Conservation (phyloP, 495 filamentous ascomycete genomes). For the Xylaria curta region DNA sequence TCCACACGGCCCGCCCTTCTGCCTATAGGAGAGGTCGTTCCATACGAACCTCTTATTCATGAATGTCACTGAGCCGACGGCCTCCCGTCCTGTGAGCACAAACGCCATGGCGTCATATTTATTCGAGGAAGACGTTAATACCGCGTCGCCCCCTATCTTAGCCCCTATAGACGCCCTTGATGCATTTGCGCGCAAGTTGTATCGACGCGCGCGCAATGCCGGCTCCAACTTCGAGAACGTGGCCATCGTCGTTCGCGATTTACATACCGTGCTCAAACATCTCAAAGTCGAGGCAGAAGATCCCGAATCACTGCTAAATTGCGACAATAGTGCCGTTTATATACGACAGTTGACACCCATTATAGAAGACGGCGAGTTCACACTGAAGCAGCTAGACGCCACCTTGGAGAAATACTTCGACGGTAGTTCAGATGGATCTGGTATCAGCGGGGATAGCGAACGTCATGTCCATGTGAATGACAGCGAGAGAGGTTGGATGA, state of each 20-base stretch:
- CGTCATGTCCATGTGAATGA: conserved; percentile 30
- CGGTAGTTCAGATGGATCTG: conserved; percentile 21
- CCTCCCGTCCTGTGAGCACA: not conserved
- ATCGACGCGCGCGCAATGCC: conserved; percentile 46
- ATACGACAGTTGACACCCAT: conserved; percentile 50
- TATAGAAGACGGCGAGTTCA: conserved; percentile 56
- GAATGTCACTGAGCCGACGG: not conserved
- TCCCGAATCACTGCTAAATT: conserved; percentile 54
- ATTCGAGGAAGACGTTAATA: conserved; percentile 1
- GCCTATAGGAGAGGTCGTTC: not conserved
- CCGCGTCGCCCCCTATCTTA: conserved; percentile 28
- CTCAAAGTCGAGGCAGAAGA: conserved; percentile 57
- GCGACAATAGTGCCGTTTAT: conserved; percentile 44
- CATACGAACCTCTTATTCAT: not conserved
- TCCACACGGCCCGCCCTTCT: not conserved
- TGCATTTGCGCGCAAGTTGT: conserved; percentile 47
- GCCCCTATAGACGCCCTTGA: conserved; percentile 50
- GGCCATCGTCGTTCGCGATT: conserved; percentile 46
- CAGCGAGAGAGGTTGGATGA: conserved; percentile 39
- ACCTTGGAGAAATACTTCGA: conserved; percentile 50
- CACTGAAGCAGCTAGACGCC: conserved; percentile 54
- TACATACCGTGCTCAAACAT: conserved; percentile 56
- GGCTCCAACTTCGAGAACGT: conserved; percentile 47
- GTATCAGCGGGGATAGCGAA: conserved; percentile 24
- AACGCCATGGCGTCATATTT: conserved; percentile 30